phyloP scores from a whole-genome alignment of 441 rosid genomes.

The Eruca vesicaria region DNA sequence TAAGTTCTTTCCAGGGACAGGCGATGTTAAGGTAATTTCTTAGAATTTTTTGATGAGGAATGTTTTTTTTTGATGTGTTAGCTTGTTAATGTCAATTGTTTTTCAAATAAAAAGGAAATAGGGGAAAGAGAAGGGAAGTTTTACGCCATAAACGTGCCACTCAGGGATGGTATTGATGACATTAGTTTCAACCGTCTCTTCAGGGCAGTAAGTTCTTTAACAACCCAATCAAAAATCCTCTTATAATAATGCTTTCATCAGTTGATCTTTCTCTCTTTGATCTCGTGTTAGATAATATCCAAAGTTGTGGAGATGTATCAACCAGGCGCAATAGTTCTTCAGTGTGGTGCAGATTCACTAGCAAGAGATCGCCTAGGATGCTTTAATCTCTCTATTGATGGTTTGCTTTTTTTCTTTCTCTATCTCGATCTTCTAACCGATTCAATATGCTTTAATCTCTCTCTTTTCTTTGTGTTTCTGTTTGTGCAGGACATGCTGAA shows the following conservation, averaged over 20 bases:
- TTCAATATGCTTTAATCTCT: too few relatives aligned
- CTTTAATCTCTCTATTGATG: conserved; percentile 98
- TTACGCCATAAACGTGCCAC: conserved; percentile 95
- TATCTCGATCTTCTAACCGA: background rate
- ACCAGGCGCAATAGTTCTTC: conserved; percentile 95
- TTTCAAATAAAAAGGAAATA: conserved; percentile 52
- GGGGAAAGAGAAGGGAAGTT: conserved; percentile 97
- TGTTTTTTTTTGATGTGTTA: background rate
- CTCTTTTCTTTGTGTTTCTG: too few relatives aligned
- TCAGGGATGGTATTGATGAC: conserved; percentile 98
- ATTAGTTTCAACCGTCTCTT: conserved; percentile 90
- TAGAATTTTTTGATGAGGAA: background rate
- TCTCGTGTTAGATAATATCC: conserved; percentile 54
- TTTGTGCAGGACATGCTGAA: conserved; percentile 65
- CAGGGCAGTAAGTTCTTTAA: conserved; percentile 66
- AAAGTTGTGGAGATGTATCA: conserved; percentile 93
- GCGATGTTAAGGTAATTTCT: conserved; percentile 81
- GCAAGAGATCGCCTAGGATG: conserved; percentile 99
- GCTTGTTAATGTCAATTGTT: background rate
- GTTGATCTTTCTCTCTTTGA: conserved; percentile 1
- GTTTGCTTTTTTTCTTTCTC: conserved; percentile 44
- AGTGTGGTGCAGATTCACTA: conserved; percentile 98
- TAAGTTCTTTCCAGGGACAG: conserved; percentile 97
- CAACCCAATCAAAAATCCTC: too few relatives aligned
- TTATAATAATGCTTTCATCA: too few relatives aligned